phyloP scores from a whole-genome alignment of 352 stramenopile species.

The Hyphochytrium catenoides region DNA sequence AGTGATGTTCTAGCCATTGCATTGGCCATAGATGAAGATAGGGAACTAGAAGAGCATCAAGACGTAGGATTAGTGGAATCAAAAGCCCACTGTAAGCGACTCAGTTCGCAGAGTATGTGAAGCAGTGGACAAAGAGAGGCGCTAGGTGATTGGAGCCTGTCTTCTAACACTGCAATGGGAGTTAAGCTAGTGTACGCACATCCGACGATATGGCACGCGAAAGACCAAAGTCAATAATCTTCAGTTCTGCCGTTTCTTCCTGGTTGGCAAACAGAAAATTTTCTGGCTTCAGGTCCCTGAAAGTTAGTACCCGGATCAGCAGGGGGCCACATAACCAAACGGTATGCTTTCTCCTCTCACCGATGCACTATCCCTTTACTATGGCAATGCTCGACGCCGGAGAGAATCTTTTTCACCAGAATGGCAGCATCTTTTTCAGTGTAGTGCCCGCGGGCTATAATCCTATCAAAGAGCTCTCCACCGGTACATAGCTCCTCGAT shows the following conservation, averaged over 20 bases:
- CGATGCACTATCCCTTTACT: conserved; percentile 88
- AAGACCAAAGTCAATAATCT: conserved; percentile 97
- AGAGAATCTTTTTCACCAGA: conserved; percentile 87
- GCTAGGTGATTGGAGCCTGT: conserved; percentile 29
- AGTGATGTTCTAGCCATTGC: too few species aligned
- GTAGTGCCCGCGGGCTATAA: conserved; percentile 75
- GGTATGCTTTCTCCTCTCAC: background rate
- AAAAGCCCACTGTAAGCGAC: too few species aligned
- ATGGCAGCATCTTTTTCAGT: conserved; percentile 84
- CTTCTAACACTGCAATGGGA: conserved; percentile 24
- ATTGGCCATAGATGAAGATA: too few species aligned
- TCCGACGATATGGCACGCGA: conserved; percentile 37
- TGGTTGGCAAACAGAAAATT: conserved; percentile 83
- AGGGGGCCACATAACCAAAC: background rate
- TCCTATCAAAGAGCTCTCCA: conserved; percentile 83
- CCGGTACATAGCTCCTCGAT: conserved; percentile 93
- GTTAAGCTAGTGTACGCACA: conserved; percentile 1
- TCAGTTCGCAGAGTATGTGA: too few species aligned
- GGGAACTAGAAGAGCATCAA: too few species aligned
- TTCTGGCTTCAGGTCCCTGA: conserved; percentile 83
- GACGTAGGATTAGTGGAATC: too few species aligned
- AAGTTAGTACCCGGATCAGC: conserved; percentile 1
- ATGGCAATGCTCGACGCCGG: conserved; percentile 91
- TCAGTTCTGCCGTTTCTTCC: conserved; percentile 72
- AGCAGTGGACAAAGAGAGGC: too few species aligned